These are phyloP conservation scores for Reutealis trisperma DNA, from an alignment of 345 rosid genomes.

Conservation along the genomic window DNA sequence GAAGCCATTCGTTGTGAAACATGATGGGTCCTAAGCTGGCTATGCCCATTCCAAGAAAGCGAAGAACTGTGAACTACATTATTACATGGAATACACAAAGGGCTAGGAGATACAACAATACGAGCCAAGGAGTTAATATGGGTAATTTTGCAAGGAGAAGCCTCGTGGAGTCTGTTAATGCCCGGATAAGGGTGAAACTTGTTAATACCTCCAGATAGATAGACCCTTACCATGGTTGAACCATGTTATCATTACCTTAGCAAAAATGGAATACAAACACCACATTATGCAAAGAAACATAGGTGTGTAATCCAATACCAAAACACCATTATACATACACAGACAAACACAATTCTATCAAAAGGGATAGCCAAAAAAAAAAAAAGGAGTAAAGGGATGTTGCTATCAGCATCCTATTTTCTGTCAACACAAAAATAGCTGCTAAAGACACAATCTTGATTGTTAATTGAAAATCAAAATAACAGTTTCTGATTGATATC, in stretches of 20 bases:
- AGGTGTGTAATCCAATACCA: neutral
- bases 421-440: neutral
- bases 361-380: neutral
- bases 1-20: constrained; percentile 27
- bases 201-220: constrained; percentile 45
- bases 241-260: constrained; percentile 46
- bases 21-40: constrained; percentile 32
- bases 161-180: constrained; percentile 21
- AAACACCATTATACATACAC: too few species aligned
- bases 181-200: constrained; percentile 30
- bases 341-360: too few species aligned
- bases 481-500: too few species aligned
- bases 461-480: neutral
- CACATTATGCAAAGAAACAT: neutral
- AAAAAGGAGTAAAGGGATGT: neutral
- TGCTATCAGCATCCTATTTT: neutral
- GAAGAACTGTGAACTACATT: constrained; percentile 33
- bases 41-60: constrained; percentile 40
- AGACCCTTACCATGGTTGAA: constrained; percentile 56
- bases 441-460: neutral
- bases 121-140: constrained; percentile 31
- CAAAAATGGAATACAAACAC: constrained; percentile 15
- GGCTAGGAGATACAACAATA: constrained; percentile 31
- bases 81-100: constrained; percentile 26
- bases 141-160: constrained; percentile 27